Percentiles rank a stretch among this genome's conserved stretches.
Evolutionary conservation across 805 yeast species (phyloP).

Genomic region (Torulaspora indica): DNA sequence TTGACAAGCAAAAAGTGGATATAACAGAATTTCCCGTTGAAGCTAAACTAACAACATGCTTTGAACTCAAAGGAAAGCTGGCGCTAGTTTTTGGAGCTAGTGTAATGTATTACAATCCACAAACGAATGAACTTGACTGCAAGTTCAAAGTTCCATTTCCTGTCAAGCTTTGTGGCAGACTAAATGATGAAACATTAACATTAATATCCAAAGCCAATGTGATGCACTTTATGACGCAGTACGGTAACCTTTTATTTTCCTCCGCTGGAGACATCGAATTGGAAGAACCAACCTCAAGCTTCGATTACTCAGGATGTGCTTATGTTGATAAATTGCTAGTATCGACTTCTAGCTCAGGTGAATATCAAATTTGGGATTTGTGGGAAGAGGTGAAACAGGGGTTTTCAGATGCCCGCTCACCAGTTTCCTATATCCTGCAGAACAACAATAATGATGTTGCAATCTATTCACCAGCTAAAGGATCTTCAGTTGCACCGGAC

Average conservation of each 20-base stretch:
- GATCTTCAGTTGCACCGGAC: constrained; percentile 20
- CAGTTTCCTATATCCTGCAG: constrained; percentile 22
- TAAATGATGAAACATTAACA: constrained; percentile 20
- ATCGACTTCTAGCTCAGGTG: constrained; percentile 21
- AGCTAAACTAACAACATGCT: constrained; percentile 11
- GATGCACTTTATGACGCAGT: constrained; percentile 24
- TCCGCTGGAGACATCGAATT: constrained; percentile 17
- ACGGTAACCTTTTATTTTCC: constrained; percentile 30
- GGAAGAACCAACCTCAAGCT: not conserved
- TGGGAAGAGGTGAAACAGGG: constrained; percentile 28
- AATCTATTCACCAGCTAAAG: constrained; percentile 28
- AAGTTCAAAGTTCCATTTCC: constrained; percentile 13
- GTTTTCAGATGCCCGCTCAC: constrained; percentile 23
- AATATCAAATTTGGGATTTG: constrained; percentile 26
- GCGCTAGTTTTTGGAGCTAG: constrained; percentile 18
- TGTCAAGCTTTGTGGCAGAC: constrained; percentile 21
- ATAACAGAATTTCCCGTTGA: constrained; percentile 10
- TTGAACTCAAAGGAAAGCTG: constrained; percentile 15
- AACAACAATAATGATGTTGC: constrained; percentile 31
- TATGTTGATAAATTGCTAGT: constrained; percentile 15
- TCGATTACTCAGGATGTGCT: constrained; percentile 20
- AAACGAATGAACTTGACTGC: constrained; percentile 12
- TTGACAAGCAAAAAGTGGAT: constrained; percentile 13
- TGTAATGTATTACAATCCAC: constrained; percentile 21
- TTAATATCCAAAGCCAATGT: constrained; percentile 25